Percentiles rank a stretch among this genome's conserved stretches.
phyloP scores from a whole-genome alignment of 2,329 filamentous ascomycete species.

The Scytalidium lignicola region DNA sequence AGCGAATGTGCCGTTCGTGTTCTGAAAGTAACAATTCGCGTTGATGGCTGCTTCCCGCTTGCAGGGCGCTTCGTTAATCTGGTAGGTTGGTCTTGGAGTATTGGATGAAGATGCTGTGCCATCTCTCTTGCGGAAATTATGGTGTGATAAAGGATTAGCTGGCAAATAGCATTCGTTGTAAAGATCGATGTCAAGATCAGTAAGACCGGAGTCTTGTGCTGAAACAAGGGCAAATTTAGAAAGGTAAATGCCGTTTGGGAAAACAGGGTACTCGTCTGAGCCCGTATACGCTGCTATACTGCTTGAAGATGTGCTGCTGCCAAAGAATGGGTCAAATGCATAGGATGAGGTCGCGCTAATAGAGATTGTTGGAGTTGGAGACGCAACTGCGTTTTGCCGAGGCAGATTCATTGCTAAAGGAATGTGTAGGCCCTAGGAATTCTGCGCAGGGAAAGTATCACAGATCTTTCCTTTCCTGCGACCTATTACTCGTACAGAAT shows the following conservation, averaged over 20 bases:
- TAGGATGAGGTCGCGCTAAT: background rate
- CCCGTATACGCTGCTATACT: background rate
- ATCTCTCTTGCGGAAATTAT: background rate
- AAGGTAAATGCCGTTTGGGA: background rate
- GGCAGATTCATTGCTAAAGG: background rate
- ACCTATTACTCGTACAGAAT: slow-evolving; percentile 9
- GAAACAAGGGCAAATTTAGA: background rate
- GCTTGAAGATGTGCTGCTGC: background rate
- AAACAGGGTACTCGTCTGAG: background rate
- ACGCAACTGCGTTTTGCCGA: background rate
- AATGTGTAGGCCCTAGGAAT: background rate
- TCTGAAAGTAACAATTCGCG: background rate
- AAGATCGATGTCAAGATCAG: background rate
- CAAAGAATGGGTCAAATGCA: background rate
- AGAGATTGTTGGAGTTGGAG: background rate
- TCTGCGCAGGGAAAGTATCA: background rate
- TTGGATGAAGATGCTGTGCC: background rate
- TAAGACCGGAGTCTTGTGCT: background rate
- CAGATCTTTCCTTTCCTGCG: slow-evolving; percentile 6
- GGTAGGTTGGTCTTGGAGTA: background rate
- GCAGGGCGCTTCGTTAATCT: background rate
- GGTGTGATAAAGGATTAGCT: background rate
- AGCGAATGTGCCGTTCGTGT: background rate
- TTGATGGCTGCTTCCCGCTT: background rate
- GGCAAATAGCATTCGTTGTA: background rate